Base-by-base conservation (phyloP, 371 early-diverging fungal species). In the Mortierella sp. region DNA sequence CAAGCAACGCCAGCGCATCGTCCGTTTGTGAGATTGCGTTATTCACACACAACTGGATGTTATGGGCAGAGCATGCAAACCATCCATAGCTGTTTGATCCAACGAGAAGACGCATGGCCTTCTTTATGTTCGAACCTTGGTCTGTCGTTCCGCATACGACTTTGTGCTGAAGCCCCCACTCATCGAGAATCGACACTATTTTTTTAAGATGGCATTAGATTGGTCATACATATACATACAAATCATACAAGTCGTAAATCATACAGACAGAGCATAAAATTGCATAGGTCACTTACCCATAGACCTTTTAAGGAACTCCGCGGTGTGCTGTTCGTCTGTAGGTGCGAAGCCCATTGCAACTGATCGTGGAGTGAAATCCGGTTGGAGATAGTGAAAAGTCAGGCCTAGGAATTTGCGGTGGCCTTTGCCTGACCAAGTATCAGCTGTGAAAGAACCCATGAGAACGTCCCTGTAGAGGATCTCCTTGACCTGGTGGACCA, bases 401-500 rank as follows among this genome's bases (percentile, higher is more conserved):
- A 69, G 31, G 4, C 61, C 61, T 26, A 69, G 61, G 58, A 69
- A 58, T 16, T 69, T 69, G 44, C 58, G 1, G 16, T 29, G 29
- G 40, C 61, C 58, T 44, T 69, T 69, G 31, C 48, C 48, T 11
- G 67, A n/a, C 70, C 70, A 58, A 13, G 61, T 58, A 58, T 69
- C 70, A 69, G 61, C 70, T 26, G 70, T 58, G 70, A 58, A 58
- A 29, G 70, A 69, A 29, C 70, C 70, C 10, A 43, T 6, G 16
- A 19, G 14, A 29, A 44, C 58, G 11, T 69, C 31, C 5, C 22
- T 41, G 19, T 6, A 5, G 16, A 69, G 14, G 16, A 69, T 48
- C 29, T n/a, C 7, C 44, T 69, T 69, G 2, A 29, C 43, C 4
- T 69, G 24, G 41, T n/a, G 29, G 1, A 16, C 26, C 43, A 58